A percentile compares a stretch with the other conserved stretches of the same genome.
Conservation (phyloP, 768 basidiomycete species). For the Cystofilobasidium macerans region DNA sequence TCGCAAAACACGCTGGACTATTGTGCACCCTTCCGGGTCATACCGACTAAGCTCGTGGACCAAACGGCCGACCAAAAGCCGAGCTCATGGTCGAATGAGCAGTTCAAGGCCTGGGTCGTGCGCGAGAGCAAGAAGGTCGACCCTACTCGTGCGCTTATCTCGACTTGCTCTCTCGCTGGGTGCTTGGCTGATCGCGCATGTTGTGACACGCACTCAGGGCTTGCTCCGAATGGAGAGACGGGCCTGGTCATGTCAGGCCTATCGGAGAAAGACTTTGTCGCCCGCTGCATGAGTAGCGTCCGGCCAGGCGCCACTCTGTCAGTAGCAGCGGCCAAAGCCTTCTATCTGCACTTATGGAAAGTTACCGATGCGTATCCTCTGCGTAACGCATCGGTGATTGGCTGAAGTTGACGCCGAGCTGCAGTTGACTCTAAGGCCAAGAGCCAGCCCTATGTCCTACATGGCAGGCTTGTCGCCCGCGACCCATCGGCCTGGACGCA, state of each 20-base stretch:
- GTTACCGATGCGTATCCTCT: neutral
- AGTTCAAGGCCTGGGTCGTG: slow-evolving; percentile 3
- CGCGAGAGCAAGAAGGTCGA: slow-evolving; percentile 7
- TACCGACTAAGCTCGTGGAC: neutral
- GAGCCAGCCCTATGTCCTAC: neutral
- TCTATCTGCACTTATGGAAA: slow-evolving; percentile 5
- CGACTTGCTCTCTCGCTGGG: neutral
- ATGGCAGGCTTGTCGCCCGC: neutral
- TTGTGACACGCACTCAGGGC: neutral
- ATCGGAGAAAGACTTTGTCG: neutral
- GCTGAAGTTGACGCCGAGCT: neutral
- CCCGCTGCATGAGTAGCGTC: neutral
- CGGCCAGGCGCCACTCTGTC: neutral
- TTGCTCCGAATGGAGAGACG: slow-evolving; percentile 17
- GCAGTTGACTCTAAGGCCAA: slow-evolving; percentile 4
- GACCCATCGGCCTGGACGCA: slow-evolving; percentile 8
- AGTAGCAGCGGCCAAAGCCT: neutral
- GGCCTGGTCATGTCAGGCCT: slow-evolving; percentile 3
- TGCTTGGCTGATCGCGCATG: neutral
- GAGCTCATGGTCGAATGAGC: neutral
- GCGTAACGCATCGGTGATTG: neutral
- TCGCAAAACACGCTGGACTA: slow-evolving; percentile 17
- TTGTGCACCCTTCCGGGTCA: slow-evolving; percentile 10
- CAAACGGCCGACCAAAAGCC: neutral
- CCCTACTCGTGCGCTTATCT: neutral